Base-by-base conservation (phyloP, 257 asterid species). In the Catharanthus roseus region DNA sequence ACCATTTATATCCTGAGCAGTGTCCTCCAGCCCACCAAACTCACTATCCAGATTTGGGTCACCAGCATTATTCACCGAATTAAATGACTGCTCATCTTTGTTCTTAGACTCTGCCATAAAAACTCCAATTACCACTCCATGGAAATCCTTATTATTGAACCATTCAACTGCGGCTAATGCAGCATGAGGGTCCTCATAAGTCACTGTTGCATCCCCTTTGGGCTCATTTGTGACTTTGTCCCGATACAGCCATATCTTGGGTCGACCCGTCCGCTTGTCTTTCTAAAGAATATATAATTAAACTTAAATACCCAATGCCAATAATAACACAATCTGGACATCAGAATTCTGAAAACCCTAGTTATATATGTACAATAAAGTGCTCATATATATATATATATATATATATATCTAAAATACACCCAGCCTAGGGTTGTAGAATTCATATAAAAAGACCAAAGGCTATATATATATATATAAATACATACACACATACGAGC, bases 141-240 rank as follows among this genome's bases (percentile, higher is more conserved):
- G 97, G 68, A 95, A 91, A 55, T 95, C 99, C 77, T 91, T 91
- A 85, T 95, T 86, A 81, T 95, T 85, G 76, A 91, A 95, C 99
- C 99, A 95, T 57, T 95, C 99, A 75, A 91, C 90, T 77, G 97
- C 99, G 77, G 99, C 99, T 79, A 85, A 79, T 67, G 97, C 99
- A 80, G 99, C 99, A 82, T 89, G 99, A 56, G 97, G 97, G 69
- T 91, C 99, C 85, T 95, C 99, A 76, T 95, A 95, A 10, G 99
- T 89, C 76, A 95, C 96, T 0, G 97, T 95, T 70, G 99, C 99
- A 79, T 95, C 99, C 57, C 99, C 99, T 81, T 93, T 95, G 4
- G 97, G 99, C 85, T 91, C 97, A 77, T 86, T 86, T 10, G 97
- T 91, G 73, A 77, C 86, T 83, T 95, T 95, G 80, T 95, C 97